Percentiles rank a stretch among this genome's conserved stretches.
Conservation (phyloP, 208 protist genomes). For the Wallacemonas collosoma region DNA sequence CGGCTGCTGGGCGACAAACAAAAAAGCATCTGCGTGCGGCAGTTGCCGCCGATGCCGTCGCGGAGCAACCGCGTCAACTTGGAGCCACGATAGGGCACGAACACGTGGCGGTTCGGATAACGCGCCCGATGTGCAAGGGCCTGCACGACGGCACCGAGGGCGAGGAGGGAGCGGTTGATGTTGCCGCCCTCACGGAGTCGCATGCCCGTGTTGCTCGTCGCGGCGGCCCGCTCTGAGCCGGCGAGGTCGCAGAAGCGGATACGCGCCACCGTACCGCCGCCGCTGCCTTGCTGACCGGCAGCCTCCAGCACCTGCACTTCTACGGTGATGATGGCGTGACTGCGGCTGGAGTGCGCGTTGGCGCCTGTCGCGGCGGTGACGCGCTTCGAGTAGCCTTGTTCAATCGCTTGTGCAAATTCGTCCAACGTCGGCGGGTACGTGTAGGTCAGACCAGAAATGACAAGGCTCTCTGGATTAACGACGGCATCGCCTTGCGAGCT, state of each 20-base stretch:
- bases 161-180: conserved; percentile 95
- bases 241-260: conserved; percentile 89
- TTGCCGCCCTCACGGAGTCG: conserved; percentile 92
- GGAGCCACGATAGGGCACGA: conserved; percentile 83
- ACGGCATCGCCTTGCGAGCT: background rate
- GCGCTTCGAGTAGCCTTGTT: conserved; percentile 71
- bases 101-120: conserved; percentile 31
- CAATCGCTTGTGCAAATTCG: conserved; percentile 67
- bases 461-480: conserved; percentile 42
- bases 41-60: conserved; percentile 81
- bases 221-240: conserved; percentile 86
- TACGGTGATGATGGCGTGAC: conserved; percentile 89
- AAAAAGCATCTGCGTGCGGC: conserved; percentile 80
- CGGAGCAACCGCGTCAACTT: conserved; percentile 84
- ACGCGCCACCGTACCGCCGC: conserved; percentile 60
- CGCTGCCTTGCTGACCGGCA: conserved; percentile 7
- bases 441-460: conserved; percentile 65
- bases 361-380: conserved; percentile 70
- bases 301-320: conserved; percentile 61
- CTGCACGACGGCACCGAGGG: conserved; percentile 93
- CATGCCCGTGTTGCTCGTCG: conserved; percentile 78
- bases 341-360: conserved; percentile 87
- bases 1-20: conserved; percentile 67
- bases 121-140: conserved; percentile 60
- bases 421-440: conserved; percentile 51